These are phyloP conservation scores for Tuber borchii DNA, from an alignment of 495 filamentous ascomycete species.

Conservation along the genomic window DNA sequence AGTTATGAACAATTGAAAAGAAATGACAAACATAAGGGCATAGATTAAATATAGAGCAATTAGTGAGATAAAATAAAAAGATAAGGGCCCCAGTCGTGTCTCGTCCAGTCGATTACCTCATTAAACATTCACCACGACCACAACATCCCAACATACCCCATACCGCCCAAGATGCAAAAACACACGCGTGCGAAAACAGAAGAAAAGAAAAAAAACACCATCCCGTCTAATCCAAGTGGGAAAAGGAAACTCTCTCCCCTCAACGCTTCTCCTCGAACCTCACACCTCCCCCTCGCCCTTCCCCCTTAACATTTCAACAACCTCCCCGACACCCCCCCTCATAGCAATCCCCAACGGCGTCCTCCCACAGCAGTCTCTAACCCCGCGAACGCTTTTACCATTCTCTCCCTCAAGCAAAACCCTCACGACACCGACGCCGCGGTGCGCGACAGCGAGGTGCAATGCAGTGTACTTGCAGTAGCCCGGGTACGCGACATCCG, in stretches of 20 bases:
- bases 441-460: slow-evolving; percentile 1
- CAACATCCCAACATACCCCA: not conserved
- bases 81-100: not conserved
- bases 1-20: not conserved
- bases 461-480: not conserved
- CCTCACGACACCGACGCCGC: not conserved
- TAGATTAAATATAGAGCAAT: not conserved
- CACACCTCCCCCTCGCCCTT: not conserved
- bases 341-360: not conserved
- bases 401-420: not conserved
- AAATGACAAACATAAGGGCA: not conserved
- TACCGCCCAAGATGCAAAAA: not conserved
- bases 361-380: not conserved
- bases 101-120: not conserved
- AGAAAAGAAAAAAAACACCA: not conserved
- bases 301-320: not conserved
- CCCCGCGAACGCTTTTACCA: not conserved
- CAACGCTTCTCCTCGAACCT: not conserved
- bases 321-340: not conserved
- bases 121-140: not conserved
- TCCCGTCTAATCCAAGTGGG: not conserved
- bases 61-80: not conserved
- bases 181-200: not conserved
- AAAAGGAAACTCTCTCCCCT: not conserved
- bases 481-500: not conserved